Conservation (phyloP, 257 asterid species). For the Solanum etuberosum region DNA sequence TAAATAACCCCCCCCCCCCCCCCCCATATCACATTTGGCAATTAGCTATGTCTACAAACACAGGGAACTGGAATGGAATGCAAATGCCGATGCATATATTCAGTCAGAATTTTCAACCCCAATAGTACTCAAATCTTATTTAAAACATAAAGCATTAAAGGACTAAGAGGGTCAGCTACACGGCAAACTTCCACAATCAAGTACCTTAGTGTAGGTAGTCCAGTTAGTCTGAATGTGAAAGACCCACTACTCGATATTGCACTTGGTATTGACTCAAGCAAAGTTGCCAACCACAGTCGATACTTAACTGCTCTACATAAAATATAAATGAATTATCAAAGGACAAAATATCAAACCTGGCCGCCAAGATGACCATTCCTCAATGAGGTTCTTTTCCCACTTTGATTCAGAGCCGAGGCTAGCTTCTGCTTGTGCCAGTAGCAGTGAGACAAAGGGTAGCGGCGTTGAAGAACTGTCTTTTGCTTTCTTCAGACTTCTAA, state of each 20-base stretch:
- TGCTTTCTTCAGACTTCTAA: conserved; percentile 72
- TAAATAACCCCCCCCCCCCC: neutral
- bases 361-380: conserved; percentile 87
- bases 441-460: conserved; percentile 53
- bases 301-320: neutral
- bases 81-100: neutral
- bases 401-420: conserved; percentile 65
- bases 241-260: neutral
- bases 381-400: conserved; percentile 60
- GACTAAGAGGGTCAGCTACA: neutral
- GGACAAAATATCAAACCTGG: conserved; percentile 40
- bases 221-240: neutral
- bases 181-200: neutral
- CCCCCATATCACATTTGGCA: neutral
- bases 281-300: neutral
- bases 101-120: neutral
- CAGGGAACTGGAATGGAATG: neutral
- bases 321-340: neutral
- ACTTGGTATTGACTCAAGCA: neutral
- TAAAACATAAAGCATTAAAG: neutral
- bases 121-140: neutral
- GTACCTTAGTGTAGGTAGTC: neutral
- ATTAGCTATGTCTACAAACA: neutral
- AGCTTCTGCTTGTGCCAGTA: conserved; percentile 91
- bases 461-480: conserved; percentile 30